Evolutionary conservation across 2,329 filamentous ascomycete species (phyloP), one percentile per base, ranked within the genome.

Genomic region (Pezicula carpinea): DNA sequence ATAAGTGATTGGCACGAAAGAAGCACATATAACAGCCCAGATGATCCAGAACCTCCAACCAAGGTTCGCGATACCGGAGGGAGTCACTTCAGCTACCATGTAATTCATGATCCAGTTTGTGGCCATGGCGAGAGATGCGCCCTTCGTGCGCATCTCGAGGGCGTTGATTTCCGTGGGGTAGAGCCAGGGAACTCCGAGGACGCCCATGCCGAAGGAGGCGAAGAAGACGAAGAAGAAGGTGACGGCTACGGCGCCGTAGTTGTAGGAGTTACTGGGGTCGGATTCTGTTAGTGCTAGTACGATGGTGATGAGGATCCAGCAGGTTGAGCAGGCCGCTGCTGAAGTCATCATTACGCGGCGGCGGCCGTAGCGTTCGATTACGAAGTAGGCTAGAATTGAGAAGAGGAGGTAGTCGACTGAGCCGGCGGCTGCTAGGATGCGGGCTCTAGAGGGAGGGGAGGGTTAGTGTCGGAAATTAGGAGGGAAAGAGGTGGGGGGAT

Each of bases 161-260:
- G 65, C 63, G 4, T 65, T 58, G 26, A 69, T 64, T 40, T 69
- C 67, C 1, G 66, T 59, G 0, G 65, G 62, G 34, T 67, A 64
- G 1, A 68, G 59, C 67, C 66, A 69, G 0, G 67, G 64, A 5
- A 67, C 60, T 33, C 63, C 64, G 34, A 66, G 61, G 18, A 61
- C 57, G 6, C 62, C 60, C 33, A 59, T 57, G 0, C 63, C 63
- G 58, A 82, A 83, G 65, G 76, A 78, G 3, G 76, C 76, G 58
- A 76, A 80, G 64, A 80, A 82, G 17, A 79, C 47, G 43, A 69
- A 68, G 59, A 69, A 68, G 46, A 69, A 67, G 1, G 66, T 59
- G 1, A 69, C 62, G 7, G 63, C 58, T 3, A 62, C 71, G 23
- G 83, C 66, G 53, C 81, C 80, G 1, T 70, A 67, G 65, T 70